Evolutionary conservation across 441 rosid genomes (phyloP), one percentile per base, ranked within the genome.

Genomic region (Melastoma candidum): DNA sequence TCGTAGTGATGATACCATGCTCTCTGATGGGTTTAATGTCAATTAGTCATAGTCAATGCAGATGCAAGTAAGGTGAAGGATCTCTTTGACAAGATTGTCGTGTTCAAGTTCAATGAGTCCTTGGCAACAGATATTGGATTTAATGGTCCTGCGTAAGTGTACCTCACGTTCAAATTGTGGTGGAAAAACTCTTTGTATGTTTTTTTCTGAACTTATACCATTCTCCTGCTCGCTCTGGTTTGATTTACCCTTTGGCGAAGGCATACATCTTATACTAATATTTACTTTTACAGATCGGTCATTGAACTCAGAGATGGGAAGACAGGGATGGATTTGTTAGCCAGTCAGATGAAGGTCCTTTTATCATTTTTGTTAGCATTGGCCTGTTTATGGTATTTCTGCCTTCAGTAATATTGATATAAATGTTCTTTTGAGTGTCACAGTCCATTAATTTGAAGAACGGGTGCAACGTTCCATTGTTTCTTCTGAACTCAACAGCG

Each of bases 371-470:
- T 29, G 3, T 13, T 55, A 45, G 12, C 12, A 43, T 1, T 22
- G 1, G 12, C 4, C 36, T 48, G 49, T 57, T 22, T 32, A 32
- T 43, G 58, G 29, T 49, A 11, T 5, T 46, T 12, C 44, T 58
- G 50, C 39, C 32, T 11, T 24, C 36, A 10, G 7, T 11, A 14
- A 26, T 22, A 1, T n/a, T 17, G 41, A 5, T 43, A 6, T 29
- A 6, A 6, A 29, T 29, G 36, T 51, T 41, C 22, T 51, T 51
- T 51, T 51, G 55, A 41, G 22, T 36, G 45, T 57, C 71, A 52
- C 61, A 84, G 92, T 63, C 64, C 50, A 80, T 81, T 53, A 84
- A 84, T 65, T 71, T 71, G 49, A 75, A 70, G 69, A 78, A 77
- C 3, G 80, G 77, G 14, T 78, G 85, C 68, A 66, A 59, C 32